These are phyloP conservation scores for Astragalus glycyphyllos DNA, from an alignment of 306 rosid species.

Conservation along the genomic window DNA sequence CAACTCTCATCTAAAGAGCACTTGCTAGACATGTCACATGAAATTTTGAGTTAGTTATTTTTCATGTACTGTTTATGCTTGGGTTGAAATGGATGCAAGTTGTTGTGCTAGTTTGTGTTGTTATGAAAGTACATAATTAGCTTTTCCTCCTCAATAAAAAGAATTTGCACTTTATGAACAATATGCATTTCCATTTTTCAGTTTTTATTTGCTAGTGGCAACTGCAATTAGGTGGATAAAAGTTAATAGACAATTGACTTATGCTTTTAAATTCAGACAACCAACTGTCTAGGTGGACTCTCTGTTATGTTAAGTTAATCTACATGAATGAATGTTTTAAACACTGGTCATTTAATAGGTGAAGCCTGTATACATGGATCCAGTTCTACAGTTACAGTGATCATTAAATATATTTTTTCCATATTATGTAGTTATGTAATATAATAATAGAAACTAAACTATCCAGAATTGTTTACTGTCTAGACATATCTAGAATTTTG, in stretches of 20 bases:
- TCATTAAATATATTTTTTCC: too few species aligned
- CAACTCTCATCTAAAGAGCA: neutral
- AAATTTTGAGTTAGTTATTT: neutral
- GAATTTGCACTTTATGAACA: neutral
- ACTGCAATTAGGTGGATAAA: neutral
- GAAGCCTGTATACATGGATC: neutral
- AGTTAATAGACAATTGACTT: neutral
- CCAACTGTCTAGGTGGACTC: neutral
- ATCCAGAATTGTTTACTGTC: neutral
- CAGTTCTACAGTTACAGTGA: neutral
- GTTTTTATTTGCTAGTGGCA: neutral
- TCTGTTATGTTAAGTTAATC: neutral
- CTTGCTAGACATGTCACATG: neutral
- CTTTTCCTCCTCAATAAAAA: neutral
- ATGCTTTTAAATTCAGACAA: neutral
- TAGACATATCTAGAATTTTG: neutral
- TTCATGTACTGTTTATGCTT: neutral
- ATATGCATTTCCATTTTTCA: neutral
- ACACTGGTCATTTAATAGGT: neutral
- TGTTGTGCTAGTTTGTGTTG: neutral
- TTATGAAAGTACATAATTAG: neutral
- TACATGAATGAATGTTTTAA: neutral
- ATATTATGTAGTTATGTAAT: neutral
- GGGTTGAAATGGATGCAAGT: neutral
- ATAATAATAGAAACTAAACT: too few species aligned